Base-by-base conservation (phyloP, 371 early-diverging fungal genomes). In the Lichtheimia ornata region DNA sequence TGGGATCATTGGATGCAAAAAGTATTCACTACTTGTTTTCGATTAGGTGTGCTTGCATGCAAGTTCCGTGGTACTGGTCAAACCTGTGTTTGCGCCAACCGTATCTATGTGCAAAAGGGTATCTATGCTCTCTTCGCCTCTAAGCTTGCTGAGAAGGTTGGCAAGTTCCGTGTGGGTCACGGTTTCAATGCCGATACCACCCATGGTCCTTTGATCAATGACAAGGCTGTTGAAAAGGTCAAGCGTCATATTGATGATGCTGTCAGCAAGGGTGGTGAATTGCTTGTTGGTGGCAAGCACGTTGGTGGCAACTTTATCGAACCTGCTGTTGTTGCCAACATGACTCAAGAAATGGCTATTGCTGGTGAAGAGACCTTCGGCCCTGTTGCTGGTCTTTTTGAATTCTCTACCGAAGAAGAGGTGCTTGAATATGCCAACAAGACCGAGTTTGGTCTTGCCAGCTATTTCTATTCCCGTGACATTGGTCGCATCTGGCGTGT, bases 41-140 rank as follows among this genome's bases (percentile, higher is more conserved):
- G 22, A 22, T 47, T 40, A 77, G 68, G 81, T 56, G 70, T 81
- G 6, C 67, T 96, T 22, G 74, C 74, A 4, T 84, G 89, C 64
- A 96, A 95, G 73, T 95, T 92, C 82, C 83, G 94, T 62, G 88
- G 90, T 62, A 83, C 91, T 27, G 97, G 96, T 2, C 94, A 94
- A 67, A 92, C 93, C 0, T 94, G 94, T 66, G 88, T 95, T 43
- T 87, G 87, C 53, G 88, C 92, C 25, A 95, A 95, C 79, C 89
- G 97, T 35, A 76, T 96, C 58, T 95, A 86, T 61, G 92, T 96
- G 7, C 95, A 95, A 62, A 77, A 84, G 27, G 70, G 76, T 15
- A 77, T 95, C 22, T 86, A 91, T 61, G 88, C 89, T 43, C 74
- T 77, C 50, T 95, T 95, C 67, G 84, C 85, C 20, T 62, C 62